phyloP scores from a whole-genome alignment of 1,284 basidiomycete species.

The Microbotryomycetes sp. region DNA sequence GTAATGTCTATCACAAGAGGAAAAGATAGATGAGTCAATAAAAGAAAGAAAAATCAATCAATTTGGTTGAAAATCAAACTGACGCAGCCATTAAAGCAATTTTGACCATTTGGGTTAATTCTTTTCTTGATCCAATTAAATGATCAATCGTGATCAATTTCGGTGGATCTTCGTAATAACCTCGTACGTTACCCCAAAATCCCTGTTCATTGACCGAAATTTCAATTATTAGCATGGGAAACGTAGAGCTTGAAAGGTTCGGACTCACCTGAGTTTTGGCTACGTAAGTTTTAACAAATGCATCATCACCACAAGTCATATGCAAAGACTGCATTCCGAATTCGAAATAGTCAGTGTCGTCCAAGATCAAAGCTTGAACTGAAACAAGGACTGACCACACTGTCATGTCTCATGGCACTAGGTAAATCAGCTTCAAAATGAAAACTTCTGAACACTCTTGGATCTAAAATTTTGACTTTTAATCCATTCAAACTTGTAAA shows the following conservation, averaged over 20 bases:
- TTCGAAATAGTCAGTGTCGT: background rate
- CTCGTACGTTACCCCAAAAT: slow-evolving; percentile 32
- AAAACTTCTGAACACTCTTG: slow-evolving; percentile 4
- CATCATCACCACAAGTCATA: slow-evolving; percentile 26
- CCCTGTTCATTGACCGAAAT: slow-evolving; percentile 12
- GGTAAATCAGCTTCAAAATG: slow-evolving; percentile 18
- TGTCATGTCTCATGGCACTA: background rate
- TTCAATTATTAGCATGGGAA: background rate
- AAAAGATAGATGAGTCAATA: fast-evolving
- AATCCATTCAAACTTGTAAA: slow-evolving; percentile 16
- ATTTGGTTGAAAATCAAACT: too few species aligned
- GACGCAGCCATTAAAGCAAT: slow-evolving; percentile 14
- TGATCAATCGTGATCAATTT: slow-evolving; percentile 15
- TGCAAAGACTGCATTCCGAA: slow-evolving; percentile 7
- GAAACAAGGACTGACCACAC: background rate
- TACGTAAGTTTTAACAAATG: slow-evolving; percentile 12
- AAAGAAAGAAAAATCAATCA: too few species aligned
- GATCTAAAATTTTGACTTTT: slow-evolving; percentile 17
- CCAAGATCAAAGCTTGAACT: background rate
- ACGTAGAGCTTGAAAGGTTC: background rate
- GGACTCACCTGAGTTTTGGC: slow-evolving; percentile 11
- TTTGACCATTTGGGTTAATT: slow-evolving; percentile 8
- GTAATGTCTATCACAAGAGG: slow-evolving; percentile 3
- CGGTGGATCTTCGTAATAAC: slow-evolving; percentile 26
- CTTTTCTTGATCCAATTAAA: background rate